phyloP scores from a whole-genome alignment of 169 alveolate species.

The Babesia bigemina region DNA sequence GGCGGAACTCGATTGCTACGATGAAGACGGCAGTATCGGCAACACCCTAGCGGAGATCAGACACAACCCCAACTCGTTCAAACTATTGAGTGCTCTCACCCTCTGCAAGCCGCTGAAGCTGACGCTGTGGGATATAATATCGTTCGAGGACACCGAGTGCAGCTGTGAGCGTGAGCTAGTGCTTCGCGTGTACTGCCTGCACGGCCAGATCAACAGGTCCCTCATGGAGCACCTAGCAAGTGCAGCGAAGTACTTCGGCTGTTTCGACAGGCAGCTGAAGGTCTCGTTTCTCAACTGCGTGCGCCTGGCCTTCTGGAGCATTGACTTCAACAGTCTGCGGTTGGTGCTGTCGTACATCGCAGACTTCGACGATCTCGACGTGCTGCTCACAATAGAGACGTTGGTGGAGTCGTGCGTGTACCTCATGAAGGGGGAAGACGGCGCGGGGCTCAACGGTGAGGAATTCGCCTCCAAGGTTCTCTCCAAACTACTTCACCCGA shows the following conservation, averaged over 20 bases:
- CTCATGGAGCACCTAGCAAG: conserved; percentile 8
- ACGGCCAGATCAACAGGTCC: conserved; percentile 14
- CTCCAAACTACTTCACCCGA: conserved; percentile 11
- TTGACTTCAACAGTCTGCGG: conserved; percentile 34
- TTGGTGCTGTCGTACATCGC: conserved; percentile 13
- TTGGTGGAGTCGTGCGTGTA: conserved; percentile 30
- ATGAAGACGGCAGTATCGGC: conserved; percentile 26
- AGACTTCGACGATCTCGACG: conserved; percentile 25
- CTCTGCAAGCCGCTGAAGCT: conserved; percentile 37
- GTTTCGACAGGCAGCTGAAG: conserved; percentile 11
- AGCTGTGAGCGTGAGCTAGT: conserved; percentile 34
- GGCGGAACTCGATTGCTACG: conserved; percentile 32
- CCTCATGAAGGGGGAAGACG: conserved; percentile 12
- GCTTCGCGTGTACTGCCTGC: conserved; percentile 23
- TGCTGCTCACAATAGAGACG: conserved; percentile 21
- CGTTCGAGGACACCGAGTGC: conserved; percentile 21
- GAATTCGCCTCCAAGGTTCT: conserved; percentile 11
- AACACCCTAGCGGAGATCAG: background rate
- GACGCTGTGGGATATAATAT: conserved; percentile 31
- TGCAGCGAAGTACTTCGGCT: conserved; percentile 7
- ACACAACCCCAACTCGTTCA: conserved; percentile 10
- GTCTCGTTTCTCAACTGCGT: conserved; percentile 32
- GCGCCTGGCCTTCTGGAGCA: conserved; percentile 28
- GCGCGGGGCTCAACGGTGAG: conserved; percentile 17
- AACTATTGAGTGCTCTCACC: conserved; percentile 24